These are phyloP conservation scores for Panicum virgatum DNA, from an alignment of 202 grass and related monocot genomes.

Conservation along the genomic window DNA sequence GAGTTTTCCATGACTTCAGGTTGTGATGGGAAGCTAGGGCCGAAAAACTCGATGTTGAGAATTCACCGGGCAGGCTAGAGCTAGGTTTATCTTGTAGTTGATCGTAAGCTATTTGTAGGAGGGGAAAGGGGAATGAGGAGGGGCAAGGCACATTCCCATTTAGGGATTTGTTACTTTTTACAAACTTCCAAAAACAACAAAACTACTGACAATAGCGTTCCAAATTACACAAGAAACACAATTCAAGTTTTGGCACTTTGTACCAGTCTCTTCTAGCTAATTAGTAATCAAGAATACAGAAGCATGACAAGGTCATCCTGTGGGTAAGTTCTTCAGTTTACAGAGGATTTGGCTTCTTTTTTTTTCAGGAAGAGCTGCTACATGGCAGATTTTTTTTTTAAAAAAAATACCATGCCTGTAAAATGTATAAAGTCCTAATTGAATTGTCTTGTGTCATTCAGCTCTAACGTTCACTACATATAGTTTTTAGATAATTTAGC, in stretches of 20 bases:
- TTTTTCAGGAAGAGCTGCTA: neutral
- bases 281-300: neutral
- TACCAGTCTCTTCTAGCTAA: neutral
- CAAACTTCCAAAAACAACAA: neutral
- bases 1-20: slow-evolving; percentile 14
- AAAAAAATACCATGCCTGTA: neutral
- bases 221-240: neutral
- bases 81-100: slow-evolving; percentile 2
- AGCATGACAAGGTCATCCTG: neutral
- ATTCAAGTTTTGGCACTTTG: neutral
- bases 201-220: neutral
- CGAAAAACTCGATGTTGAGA: neutral
- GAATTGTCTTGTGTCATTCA: neutral
- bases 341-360: neutral
- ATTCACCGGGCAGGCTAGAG: neutral
- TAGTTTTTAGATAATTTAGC: neutral
- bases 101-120: neutral
- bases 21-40: neutral
- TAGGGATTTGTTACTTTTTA: neutral
- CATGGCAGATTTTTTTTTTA: too few species aligned
- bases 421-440: slow-evolving; percentile 2
- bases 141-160: neutral
- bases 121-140: neutral
- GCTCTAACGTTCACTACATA: neutral
- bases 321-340: neutral